Conservation (phyloP, 208 protist species). For the Plasmodiophora brassicae region DNA sequence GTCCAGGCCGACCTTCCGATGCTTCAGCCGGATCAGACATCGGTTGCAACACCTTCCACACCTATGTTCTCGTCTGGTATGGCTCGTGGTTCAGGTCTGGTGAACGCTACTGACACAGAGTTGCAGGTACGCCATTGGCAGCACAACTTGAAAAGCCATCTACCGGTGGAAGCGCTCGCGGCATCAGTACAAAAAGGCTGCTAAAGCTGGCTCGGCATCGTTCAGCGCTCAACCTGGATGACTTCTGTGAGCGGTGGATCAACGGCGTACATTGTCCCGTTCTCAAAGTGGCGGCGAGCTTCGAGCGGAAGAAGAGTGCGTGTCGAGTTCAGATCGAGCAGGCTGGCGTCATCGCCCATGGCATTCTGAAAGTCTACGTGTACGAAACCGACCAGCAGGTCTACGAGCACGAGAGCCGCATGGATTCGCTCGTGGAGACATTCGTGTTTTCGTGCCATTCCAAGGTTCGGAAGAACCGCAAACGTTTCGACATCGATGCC, state of each 20-base stretch:
- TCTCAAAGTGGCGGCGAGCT: neutral
- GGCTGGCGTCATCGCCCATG: neutral
- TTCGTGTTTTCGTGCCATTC: conserved; percentile 27
- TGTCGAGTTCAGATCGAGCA: neutral
- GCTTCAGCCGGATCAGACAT: too few relatives aligned
- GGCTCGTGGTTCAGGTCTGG: too few relatives aligned
- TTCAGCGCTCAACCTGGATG: conserved; percentile 6
- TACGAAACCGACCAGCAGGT: conserved; percentile 31
- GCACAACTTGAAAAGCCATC: neutral
- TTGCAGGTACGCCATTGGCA: too few relatives aligned
- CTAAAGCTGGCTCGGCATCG: conserved; percentile 4
- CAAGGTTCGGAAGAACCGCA: neutral
- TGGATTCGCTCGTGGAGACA: conserved; percentile 4
- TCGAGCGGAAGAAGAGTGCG: conserved; percentile 26
- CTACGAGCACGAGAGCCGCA: conserved; percentile 20
- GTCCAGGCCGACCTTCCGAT: too few relatives aligned
- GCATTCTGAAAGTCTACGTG: conserved; percentile 24
- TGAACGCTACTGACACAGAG: too few relatives aligned
- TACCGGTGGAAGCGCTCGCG: conserved; percentile 7
- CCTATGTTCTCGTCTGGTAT: too few relatives aligned
- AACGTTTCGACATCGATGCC: neutral
- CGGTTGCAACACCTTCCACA: too few relatives aligned
- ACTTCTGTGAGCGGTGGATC: conserved; percentile 27
- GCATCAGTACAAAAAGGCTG: conserved; percentile 8
- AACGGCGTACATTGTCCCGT: conserved; percentile 10